Conservation (phyloP, 345 rosid species). For the Eucalyptus tenuipes region DNA sequence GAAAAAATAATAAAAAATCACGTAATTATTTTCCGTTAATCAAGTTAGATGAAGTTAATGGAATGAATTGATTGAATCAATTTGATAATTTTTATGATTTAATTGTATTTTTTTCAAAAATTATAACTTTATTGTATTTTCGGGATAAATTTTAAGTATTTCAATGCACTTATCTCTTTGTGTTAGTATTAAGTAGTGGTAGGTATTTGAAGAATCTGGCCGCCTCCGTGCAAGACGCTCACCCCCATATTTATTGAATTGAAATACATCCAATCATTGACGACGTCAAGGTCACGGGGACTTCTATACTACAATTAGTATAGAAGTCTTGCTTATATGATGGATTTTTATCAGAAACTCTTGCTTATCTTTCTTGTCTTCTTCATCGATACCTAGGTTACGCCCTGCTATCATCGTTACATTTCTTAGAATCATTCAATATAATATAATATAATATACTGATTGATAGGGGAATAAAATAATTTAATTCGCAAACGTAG, state of each 20-base stretch:
- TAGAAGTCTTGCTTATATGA: too few species aligned
- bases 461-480: background rate
- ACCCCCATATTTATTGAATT: background rate
- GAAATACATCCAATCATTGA: background rate
- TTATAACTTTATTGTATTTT: too few species aligned
- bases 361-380: background rate
- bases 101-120: fast-evolving
- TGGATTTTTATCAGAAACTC: background rate
- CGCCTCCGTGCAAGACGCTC: background rate
- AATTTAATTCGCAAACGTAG: background rate
- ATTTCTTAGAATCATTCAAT: background rate
- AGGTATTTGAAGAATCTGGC: background rate
- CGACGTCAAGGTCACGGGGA: background rate
- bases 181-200: background rate
- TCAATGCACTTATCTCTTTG: too few species aligned
- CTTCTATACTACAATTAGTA: background rate
- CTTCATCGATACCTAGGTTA: background rate
- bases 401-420: background rate
- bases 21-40: too few species aligned
- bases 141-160: too few species aligned
- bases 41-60: too few species aligned
- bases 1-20: too few species aligned
- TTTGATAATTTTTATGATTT: too few species aligned
- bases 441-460: background rate
- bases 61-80: too few species aligned